Conservation (phyloP, 805 yeast species). For the Candida peoriensis region DNA sequence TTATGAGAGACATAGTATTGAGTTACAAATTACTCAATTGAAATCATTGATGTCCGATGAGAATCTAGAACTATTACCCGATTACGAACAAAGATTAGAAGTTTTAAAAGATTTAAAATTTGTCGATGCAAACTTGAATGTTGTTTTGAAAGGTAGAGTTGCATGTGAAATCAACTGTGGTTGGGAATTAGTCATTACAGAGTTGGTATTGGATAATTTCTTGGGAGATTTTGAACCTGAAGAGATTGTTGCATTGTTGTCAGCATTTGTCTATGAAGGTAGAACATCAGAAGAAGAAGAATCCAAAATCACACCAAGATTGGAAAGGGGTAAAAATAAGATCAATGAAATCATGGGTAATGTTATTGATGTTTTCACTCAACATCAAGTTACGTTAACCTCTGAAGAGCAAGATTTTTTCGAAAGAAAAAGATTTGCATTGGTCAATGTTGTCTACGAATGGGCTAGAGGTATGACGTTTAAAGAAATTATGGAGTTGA, state of each 20-base stretch:
- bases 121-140: constrained; percentile 71
- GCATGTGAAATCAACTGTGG: constrained; percentile 92
- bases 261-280: constrained; percentile 93
- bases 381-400: constrained; percentile 69
- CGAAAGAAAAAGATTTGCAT: constrained; percentile 80
- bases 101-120: constrained; percentile 78
- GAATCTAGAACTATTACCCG: constrained; percentile 85
- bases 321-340: constrained; percentile 63
- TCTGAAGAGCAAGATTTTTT: constrained; percentile 81
- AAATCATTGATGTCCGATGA: constrained; percentile 73
- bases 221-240: constrained; percentile 91
- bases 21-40: constrained; percentile 47
- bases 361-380: constrained; percentile 55
- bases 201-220: constrained; percentile 84
- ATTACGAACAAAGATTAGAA: constrained; percentile 81
- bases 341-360: constrained; percentile 67
- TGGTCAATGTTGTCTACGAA: constrained; percentile 92
- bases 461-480: constrained; percentile 97
- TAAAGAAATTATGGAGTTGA: constrained; percentile 83
- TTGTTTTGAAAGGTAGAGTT: constrained; percentile 83
- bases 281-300: constrained; percentile 55
- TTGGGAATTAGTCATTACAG: constrained; percentile 86
- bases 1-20: constrained; percentile 40
- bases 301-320: constrained; percentile 63
- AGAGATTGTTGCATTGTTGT: constrained; percentile 91